Evolutionary conservation across 306 rosid genomes (phyloP).

Genomic region (Cyclanthera cordifolia): DNA sequence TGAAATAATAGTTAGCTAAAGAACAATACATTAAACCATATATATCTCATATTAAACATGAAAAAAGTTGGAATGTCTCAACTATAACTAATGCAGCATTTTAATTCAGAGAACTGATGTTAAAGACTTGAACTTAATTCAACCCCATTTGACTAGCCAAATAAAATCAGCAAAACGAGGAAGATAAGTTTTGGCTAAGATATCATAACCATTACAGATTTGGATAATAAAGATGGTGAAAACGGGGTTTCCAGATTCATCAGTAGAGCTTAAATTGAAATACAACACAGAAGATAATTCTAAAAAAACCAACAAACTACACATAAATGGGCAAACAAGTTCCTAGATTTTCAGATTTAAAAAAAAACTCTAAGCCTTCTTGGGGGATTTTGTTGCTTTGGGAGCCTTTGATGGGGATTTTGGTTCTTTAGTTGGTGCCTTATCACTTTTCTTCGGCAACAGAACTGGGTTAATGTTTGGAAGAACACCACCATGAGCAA

Average conservation of each 20-base stretch:
- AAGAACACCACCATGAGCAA: slow-evolving; percentile 78
- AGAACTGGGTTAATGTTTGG: slow-evolving; percentile 74
- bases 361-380: slow-evolving; percentile 31
- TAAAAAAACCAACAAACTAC: slow-evolving; percentile 21
- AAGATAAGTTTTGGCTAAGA: background rate
- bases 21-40: too few species aligned
- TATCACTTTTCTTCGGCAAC: slow-evolving; percentile 56
- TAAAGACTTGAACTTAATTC: too few species aligned
- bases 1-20: too few species aligned
- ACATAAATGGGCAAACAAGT: slow-evolving; percentile 19
- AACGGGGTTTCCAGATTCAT: background rate
- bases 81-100: too few species aligned
- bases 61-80: too few species aligned
- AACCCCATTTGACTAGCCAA: background rate
- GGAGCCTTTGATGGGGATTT: slow-evolving; percentile 55
- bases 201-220: slow-evolving; percentile 3
- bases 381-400: slow-evolving; percentile 62
- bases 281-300: slow-evolving; percentile 3
- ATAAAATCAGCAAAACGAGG: background rate
- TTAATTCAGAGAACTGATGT: too few species aligned
- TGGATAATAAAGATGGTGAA: background rate
- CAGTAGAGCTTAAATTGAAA: background rate
- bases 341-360: background rate
- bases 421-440: slow-evolving; percentile 29
- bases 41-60: too few species aligned